Conservation (phyloP, 768 basidiomycete species). For the Mycena galopus region DNA sequence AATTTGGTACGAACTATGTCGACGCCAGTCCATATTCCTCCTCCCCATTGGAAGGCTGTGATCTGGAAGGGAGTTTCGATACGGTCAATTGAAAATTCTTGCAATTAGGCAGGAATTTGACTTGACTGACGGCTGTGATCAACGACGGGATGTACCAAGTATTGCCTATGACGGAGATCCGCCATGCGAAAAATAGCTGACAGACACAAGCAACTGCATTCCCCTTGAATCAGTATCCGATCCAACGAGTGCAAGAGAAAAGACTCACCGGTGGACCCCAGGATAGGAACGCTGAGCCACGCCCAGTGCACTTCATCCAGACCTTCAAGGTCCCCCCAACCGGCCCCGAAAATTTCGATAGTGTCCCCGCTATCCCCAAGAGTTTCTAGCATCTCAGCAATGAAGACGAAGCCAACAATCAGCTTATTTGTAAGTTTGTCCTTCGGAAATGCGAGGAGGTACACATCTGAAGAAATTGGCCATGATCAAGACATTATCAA, state of each 20-base stretch:
- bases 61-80: neutral
- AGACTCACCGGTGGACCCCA: conserved; percentile 33
- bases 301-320: conserved; percentile 33
- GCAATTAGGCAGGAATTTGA: neutral
- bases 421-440: conserved; percentile 30
- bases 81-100: neutral
- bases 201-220: conserved; percentile 38
- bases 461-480: conserved; percentile 16
- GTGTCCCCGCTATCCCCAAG: conserved; percentile 36
- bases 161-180: conserved; percentile 36
- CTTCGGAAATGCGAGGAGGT: conserved; percentile 53
- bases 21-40: conserved; percentile 14
- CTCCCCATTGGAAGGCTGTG: conserved; percentile 1
- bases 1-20: neutral
- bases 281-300: conserved; percentile 39
- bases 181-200: conserved; percentile 41
- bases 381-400: conserved; percentile 39
- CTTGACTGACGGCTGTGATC: conserved; percentile 23
- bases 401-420: conserved; percentile 33
- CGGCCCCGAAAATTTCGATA: conserved; percentile 34
- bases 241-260: neutral
- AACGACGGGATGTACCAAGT: conserved; percentile 29
- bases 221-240: neutral
- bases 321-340: conserved; percentile 30
- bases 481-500: neutral